Percentiles rank a stretch among this genome's conserved stretches.
These are phyloP conservation scores for Globisporangium cystogenes DNA, from an alignment of 352 stramenopile species.

Conservation along the genomic window DNA sequence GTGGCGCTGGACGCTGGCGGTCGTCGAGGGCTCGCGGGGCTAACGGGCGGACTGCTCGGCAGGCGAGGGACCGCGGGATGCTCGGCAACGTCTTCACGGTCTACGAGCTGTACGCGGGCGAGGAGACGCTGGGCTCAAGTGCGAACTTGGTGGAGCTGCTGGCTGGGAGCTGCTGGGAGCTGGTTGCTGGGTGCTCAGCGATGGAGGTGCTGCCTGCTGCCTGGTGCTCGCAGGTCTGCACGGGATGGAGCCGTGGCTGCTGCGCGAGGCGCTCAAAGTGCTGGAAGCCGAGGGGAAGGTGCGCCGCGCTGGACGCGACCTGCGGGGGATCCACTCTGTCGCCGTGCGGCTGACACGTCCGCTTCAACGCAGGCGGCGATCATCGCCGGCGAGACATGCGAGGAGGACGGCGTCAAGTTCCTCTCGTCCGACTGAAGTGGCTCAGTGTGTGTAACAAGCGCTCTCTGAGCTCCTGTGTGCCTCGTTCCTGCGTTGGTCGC, in stretches of 20 bases:
- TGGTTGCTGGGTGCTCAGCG: too few relatives aligned
- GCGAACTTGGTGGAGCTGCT: slow-evolving; percentile 6
- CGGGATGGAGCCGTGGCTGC: slow-evolving; percentile 79
- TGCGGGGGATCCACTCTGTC: too few relatives aligned
- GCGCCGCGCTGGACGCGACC: slow-evolving; percentile 2
- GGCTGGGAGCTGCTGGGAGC: too few relatives aligned
- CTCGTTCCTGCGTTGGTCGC: too few relatives aligned
- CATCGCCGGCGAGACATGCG: slow-evolving; percentile 73
- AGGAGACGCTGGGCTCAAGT: slow-evolving; percentile 78
- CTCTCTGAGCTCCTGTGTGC: too few relatives aligned
- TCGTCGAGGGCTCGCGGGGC: too few relatives aligned
- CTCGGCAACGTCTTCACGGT: slow-evolving; percentile 81
- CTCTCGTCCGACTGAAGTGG: slow-evolving; percentile 57
- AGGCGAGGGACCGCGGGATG: slow-evolving; percentile 73
- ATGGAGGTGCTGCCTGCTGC: too few relatives aligned
- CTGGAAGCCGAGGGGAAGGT: slow-evolving; percentile 77
- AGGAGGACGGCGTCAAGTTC: slow-evolving; percentile 87
- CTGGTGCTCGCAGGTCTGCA: slow-evolving; percentile 55
- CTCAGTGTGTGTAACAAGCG: too few relatives aligned
- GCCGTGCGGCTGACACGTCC: neutral
- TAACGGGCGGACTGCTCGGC: too few relatives aligned
- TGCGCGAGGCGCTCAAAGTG: slow-evolving; percentile 70
- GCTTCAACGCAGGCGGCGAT: slow-evolving; percentile 40
- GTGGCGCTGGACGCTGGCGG: too few relatives aligned
- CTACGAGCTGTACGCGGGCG: slow-evolving; percentile 80